Percentiles rank a stretch among this genome's conserved stretches.
Conservation (phyloP, 1,284 basidiomycete species). For the Puccinia novopanici region DNA sequence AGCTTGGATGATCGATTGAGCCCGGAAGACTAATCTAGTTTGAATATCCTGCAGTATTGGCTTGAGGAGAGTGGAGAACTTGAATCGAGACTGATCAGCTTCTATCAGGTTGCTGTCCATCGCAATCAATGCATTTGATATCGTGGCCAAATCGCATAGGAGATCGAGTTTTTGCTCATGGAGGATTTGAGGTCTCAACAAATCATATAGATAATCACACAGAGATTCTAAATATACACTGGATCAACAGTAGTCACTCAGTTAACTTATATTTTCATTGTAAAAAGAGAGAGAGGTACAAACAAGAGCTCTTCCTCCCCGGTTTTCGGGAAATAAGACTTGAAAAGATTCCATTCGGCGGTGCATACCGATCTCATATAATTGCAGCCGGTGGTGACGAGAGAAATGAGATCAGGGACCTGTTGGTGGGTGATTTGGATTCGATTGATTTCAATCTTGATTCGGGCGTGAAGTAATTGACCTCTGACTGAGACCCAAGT, state of each 20-base stretch:
- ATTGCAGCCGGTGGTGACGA: constrained; percentile 81
- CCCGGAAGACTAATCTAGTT: constrained; percentile 87
- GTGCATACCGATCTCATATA: constrained; percentile 85
- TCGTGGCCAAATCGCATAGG: constrained; percentile 88
- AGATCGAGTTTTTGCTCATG: constrained; percentile 82
- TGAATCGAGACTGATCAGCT: constrained; percentile 57
- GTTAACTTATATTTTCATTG: constrained; percentile 22
- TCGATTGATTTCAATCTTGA: constrained; percentile 76
- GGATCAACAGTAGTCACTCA: constrained; percentile 8
- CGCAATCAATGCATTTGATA: constrained; percentile 88
- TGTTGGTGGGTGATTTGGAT: constrained; percentile 67
- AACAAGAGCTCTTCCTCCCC: constrained; percentile 83
- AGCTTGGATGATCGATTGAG: constrained; percentile 80
- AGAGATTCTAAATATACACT: constrained; percentile 83
- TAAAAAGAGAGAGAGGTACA: constrained; percentile 56
- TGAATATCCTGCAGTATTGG: constrained; percentile 92
- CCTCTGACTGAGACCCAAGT: constrained; percentile 77
- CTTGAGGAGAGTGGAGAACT: constrained; percentile 69
- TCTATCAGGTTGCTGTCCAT: constrained; percentile 68
- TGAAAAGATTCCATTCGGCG: constrained; percentile 81
- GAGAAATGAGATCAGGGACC: constrained; percentile 76
- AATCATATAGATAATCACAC: constrained; percentile 89
- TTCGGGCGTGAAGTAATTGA: constrained; percentile 68
- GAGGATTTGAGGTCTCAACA: constrained; percentile 84
- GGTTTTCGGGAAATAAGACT: constrained; percentile 74